phyloP scores from a whole-genome alignment of 2,329 filamentous ascomycete genomes.

The Arthrobotrys pseudoclavata region DNA sequence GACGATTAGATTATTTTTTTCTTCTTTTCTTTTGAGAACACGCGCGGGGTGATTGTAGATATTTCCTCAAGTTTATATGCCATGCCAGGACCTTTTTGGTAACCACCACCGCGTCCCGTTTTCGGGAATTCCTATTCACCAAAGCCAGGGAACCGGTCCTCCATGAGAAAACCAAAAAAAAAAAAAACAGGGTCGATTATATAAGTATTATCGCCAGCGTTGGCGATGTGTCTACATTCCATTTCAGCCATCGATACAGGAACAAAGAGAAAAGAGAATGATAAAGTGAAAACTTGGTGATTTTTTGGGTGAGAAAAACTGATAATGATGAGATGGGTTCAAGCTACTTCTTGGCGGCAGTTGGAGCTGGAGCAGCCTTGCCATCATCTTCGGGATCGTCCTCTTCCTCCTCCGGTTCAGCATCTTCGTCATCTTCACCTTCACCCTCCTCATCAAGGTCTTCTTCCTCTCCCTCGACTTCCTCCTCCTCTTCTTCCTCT shows the following conservation, averaged over 20 bases:
- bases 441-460: constrained; percentile 15
- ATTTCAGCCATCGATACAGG: neutral
- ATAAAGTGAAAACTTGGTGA: constrained; percentile 5
- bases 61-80: constrained; percentile 11
- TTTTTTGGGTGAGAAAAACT: constrained; percentile 13
- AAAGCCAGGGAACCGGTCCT: neutral
- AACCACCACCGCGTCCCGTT: constrained; percentile 14
- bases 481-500: constrained; percentile 26
- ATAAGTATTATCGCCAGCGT: constrained; percentile 22
- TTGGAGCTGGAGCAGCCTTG: constrained; percentile 5
- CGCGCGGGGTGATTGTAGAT: constrained; percentile 11
- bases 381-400: constrained; percentile 18
- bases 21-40: neutral
- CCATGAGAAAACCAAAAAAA: neutral
- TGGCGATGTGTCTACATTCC: constrained; percentile 23
- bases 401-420: constrained; percentile 14
- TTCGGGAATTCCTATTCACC: constrained; percentile 23
- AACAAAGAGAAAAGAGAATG: neutral
- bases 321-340: neutral
- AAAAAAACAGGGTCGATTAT: neutral
- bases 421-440: constrained; percentile 32
- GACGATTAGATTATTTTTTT: constrained; percentile 43
- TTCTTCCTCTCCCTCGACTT: constrained; percentile 33
- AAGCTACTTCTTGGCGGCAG: constrained; percentile 43
- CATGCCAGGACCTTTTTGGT: neutral